Evolutionary conservation across 2,329 filamentous ascomycete species (phyloP).

Genomic region (Mariannaea elegans): DNA sequence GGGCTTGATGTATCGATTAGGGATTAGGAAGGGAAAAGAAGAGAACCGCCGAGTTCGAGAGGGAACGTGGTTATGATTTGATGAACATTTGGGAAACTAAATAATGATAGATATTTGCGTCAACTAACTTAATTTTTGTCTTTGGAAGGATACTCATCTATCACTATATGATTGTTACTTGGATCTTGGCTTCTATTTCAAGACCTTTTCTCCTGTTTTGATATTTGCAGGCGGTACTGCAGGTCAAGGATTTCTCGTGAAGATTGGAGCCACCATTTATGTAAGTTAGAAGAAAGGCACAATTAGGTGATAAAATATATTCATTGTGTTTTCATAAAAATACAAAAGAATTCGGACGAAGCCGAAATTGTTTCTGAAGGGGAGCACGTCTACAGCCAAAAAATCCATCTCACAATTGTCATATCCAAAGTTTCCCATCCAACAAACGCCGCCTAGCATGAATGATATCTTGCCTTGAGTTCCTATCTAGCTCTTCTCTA

Average conservation of each 20-base stretch:
- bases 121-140: neutral
- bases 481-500: neutral
- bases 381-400: slow-evolving; percentile 8
- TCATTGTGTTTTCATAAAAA: neutral
- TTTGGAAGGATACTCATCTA: too few species aligned
- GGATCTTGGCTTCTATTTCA: too few species aligned
- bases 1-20: neutral
- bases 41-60: neutral
- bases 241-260: too few species aligned
- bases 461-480: neutral
- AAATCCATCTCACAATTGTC: neutral
- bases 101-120: too few species aligned
- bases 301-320: neutral
- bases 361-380: neutral
- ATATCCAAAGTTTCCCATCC: neutral
- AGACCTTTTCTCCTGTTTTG: too few species aligned
- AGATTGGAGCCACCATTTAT: neutral
- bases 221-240: too few species aligned
- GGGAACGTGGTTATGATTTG: slow-evolving; percentile 16
- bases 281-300: neutral
- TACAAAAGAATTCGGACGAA: neutral
- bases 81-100: too few species aligned
- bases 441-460: neutral
- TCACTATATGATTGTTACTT: too few species aligned
- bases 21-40: neutral